Base-by-base conservation (phyloP, 495 filamentous ascomycete species). In the Hypoxylon trugodes region DNA sequence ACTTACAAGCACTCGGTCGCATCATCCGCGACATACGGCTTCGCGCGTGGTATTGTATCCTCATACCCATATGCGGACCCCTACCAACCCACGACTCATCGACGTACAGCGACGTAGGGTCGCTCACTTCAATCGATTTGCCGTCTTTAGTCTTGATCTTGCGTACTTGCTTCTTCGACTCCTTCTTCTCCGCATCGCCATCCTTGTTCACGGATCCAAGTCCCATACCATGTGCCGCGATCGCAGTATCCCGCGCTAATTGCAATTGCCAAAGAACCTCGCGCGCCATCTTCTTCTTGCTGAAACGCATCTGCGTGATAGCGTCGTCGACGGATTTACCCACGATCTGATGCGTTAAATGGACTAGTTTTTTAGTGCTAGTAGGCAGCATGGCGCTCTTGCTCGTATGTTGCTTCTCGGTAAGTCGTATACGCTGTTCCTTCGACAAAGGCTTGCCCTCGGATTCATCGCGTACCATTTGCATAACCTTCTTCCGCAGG, bases 301-400 rank as follows among this genome's bases (percentile, higher is more conserved):
- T 91, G 76, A 93, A 97, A 30, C 88, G 86, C 94, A 98, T 97
- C 83, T 98, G 95, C 62, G 89, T 76, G 57, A 98, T 90, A 10
- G 95, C 95, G 25, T 98, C 94, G 36, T 91, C 91, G 66, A 98
- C 80, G 22, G 87, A 88, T 87, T 97, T 97, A 33, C 95, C 95
- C 0, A 84, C 79, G 69, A 98, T 95, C 79, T 97, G 95, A 24
- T 87, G 83, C 28, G 93, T 90, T 50, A 98, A 75, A 13, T 87
- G 83, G 3, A 86, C 87, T 45, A 98, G 82, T 81, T 98, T 98
- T 86, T 97, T 97, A 46, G 90, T 75, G 10, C 85, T 89, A 0
- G 95, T 96, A 70, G 91, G 87, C 59, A 96, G 76, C 62, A 80
- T 81, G 16, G 86, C 82, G 43, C 85, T 89, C 69, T 85, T 86